These are phyloP conservation scores for Pythium monospermum DNA, from an alignment of 352 stramenopile genomes.

Conservation along the genomic window DNA sequence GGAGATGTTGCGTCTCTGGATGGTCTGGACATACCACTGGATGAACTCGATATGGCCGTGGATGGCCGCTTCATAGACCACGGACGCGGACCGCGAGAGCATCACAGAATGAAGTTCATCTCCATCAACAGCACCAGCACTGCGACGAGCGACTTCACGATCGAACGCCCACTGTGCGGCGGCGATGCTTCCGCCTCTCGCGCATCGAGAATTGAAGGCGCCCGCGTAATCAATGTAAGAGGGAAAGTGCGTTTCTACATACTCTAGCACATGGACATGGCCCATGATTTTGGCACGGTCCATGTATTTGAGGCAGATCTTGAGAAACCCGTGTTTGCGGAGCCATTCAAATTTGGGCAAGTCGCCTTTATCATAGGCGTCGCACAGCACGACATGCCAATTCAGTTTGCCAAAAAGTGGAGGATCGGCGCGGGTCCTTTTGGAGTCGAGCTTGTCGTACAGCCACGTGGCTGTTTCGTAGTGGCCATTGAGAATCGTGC, in stretches of 20 bases:
- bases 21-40: not conserved
- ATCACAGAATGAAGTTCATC: no score
- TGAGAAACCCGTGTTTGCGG: not conserved
- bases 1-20: not conserved
- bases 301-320: not conserved
- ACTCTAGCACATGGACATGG: not conserved
- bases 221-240: not conserved
- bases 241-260: not conserved
- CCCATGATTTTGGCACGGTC: not conserved
- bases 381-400: no score
- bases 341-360: not conserved
- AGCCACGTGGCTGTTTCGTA: no score
- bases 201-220: not conserved
- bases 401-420: no score
- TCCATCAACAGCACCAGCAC: no score
- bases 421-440: no score
- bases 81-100: not conserved
- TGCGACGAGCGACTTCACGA: no score
- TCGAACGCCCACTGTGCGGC: not conserved
- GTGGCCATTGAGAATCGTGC: no score
- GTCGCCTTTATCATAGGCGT: not conserved
- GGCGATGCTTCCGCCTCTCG: not conserved
- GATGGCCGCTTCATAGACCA: not conserved
- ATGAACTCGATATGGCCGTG: constrained; percentile 4
- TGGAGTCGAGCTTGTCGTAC: no score